These are phyloP conservation scores for Punctularia strigosozonata DNA, from an alignment of 768 basidiomycete genomes.

Conservation along the genomic window DNA sequence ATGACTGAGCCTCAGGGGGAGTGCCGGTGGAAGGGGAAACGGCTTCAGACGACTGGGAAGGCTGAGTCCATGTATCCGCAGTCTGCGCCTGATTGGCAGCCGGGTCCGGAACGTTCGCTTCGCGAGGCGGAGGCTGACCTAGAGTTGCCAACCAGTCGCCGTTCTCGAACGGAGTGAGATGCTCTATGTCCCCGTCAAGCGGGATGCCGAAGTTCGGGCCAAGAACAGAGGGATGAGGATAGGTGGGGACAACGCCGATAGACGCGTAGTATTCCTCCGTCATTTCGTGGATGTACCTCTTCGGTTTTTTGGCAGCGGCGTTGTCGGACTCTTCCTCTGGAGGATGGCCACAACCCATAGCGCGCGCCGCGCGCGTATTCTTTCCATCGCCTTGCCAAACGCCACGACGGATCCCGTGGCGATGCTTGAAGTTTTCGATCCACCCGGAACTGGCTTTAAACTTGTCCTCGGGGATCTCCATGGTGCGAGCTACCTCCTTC, in stretches of 20 bases:
- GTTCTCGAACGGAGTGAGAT: no score
- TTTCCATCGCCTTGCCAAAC: constrained; percentile 35
- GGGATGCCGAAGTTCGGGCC: no score
- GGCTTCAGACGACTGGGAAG: no score
- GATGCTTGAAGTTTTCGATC: constrained; percentile 87
- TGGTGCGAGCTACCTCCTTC: constrained; percentile 44
- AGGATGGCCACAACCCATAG: constrained; percentile 9
- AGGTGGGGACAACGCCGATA: neutral
- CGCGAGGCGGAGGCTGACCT: no score
- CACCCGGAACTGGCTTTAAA: constrained; percentile 92
- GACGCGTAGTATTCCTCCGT: neutral
- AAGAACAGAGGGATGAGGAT: neutral
- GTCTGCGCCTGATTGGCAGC: neutral
- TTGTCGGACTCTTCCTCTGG: constrained; percentile 1
- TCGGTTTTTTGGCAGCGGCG: neutral
- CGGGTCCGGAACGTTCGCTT: neutral
- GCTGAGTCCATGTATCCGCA: no score
- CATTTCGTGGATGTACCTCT: neutral
- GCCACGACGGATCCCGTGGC: constrained; percentile 64
- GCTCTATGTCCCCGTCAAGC: no score
- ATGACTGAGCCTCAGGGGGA: neutral
- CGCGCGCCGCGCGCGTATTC: constrained; percentile 14
- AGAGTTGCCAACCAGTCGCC: no score
- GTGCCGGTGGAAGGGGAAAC: no score
- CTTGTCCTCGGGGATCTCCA: constrained; percentile 50